Evolutionary conservation across 2,329 filamentous ascomycete genomes (phyloP).

Genomic region (Paecilomyces niveus): DNA sequence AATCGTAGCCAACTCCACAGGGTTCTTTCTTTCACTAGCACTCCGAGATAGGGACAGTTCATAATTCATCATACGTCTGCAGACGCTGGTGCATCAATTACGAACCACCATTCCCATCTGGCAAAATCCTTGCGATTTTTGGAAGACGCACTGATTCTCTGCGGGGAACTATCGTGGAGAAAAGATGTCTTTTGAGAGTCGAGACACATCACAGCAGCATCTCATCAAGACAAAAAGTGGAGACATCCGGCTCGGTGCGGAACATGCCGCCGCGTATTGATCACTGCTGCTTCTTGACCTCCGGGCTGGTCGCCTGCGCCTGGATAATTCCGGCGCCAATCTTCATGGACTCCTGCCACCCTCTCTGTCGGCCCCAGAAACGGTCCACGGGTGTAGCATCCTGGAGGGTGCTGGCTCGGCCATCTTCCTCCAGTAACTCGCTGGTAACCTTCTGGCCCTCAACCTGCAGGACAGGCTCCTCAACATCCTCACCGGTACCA

Average conservation of each 20-base stretch:
- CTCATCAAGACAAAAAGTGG: neutral
- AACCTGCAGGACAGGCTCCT: slow-evolving; percentile 4
- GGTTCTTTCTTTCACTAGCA: too few species aligned
- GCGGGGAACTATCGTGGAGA: too few species aligned
- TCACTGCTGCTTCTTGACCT: slow-evolving; percentile 31
- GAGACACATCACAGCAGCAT: neutral
- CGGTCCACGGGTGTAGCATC: slow-evolving; percentile 24
- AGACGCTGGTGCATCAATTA: too few species aligned
- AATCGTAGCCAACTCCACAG: too few species aligned
- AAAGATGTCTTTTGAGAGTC: neutral
- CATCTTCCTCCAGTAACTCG: slow-evolving; percentile 37
- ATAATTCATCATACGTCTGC: too few species aligned
- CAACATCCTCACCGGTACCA: slow-evolving; percentile 10
- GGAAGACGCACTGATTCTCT: too few species aligned
- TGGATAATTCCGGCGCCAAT: slow-evolving; percentile 36
- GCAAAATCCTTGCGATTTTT: too few species aligned
- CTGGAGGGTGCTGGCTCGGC: slow-evolving; percentile 26
- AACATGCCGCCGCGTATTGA: neutral
- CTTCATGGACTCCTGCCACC: slow-evolving; percentile 35
- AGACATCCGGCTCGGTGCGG: neutral
- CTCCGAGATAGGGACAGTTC: too few species aligned
- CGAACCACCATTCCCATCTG: too few species aligned
- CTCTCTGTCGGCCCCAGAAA: slow-evolving; percentile 40
- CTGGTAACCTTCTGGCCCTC: slow-evolving; percentile 25
- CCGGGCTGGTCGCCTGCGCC: slow-evolving; percentile 15